phyloP scores from a whole-genome alignment of 139 green algal genomes.

The Micromonas pusilla region DNA sequence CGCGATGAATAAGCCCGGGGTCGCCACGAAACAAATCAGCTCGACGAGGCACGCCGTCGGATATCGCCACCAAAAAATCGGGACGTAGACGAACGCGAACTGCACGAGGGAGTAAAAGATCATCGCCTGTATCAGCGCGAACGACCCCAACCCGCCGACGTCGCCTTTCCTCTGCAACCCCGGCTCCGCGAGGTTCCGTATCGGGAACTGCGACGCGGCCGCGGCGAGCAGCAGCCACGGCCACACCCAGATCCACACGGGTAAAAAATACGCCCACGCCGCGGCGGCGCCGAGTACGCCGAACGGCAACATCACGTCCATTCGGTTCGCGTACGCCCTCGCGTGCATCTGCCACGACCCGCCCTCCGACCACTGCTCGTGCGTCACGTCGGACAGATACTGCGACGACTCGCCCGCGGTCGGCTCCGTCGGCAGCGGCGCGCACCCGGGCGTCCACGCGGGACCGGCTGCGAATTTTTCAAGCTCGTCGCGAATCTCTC shows the following conservation, averaged over 20 bases:
- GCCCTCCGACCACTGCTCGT: background rate
- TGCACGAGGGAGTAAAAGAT: background rate
- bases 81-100: slow-evolving; percentile 3
- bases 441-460: background rate
- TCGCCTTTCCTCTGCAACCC: background rate
- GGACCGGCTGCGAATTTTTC: background rate
- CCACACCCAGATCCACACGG: background rate
- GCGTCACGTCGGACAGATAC: background rate
- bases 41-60: background rate
- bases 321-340: background rate
- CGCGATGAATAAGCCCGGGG: background rate
- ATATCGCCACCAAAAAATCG: background rate
- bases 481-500: background rate
- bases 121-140: background rate
- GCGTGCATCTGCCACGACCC: background rate
- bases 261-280: background rate
- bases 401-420: background rate
- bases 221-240: background rate
- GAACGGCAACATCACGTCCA: slow-evolving; percentile 7
- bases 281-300: background rate
- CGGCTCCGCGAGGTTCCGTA: background rate
- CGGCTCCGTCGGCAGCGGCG: background rate
- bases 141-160: background rate
- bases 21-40: slow-evolving; percentile 2
- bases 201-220: background rate